Evolutionary conservation across 2,329 filamentous ascomycete genomes (phyloP).

Genomic region (Endocalyx cinctus): DNA sequence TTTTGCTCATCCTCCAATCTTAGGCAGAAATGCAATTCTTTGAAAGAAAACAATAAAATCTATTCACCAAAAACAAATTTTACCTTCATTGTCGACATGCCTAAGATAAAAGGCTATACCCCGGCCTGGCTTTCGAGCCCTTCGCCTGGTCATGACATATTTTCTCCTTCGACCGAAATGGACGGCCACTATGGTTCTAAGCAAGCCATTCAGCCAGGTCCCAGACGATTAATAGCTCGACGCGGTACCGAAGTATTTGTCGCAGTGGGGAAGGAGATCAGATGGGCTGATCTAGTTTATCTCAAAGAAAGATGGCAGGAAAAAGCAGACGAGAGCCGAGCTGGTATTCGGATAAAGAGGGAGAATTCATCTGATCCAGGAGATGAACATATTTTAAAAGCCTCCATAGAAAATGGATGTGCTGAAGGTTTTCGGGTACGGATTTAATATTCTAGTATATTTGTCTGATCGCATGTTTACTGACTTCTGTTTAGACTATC

Average conservation of each 20-base stretch:
- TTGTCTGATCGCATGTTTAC: slow-evolving; percentile 1
- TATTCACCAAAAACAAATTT: no score
- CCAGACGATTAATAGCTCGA: slow-evolving; percentile 66
- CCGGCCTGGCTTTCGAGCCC: slow-evolving; percentile 81
- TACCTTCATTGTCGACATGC: slow-evolving; percentile 62
- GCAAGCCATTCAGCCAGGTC: slow-evolving; percentile 36
- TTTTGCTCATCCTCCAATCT: no score
- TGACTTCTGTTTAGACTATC: slow-evolving; percentile 52
- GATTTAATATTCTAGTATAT: slow-evolving; percentile 9
- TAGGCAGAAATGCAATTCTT: no score
- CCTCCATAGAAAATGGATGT: slow-evolving; percentile 21
- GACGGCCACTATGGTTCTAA: slow-evolving; percentile 36
- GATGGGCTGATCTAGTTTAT: slow-evolving; percentile 81
- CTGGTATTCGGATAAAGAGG: slow-evolving; percentile 39
- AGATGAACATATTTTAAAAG: slow-evolving; percentile 25
- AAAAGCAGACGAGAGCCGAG: slow-evolving; percentile 29
- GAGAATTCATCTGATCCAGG: slow-evolving; percentile 38
- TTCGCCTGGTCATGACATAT: slow-evolving; percentile 73
- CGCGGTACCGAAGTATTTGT: slow-evolving; percentile 86
- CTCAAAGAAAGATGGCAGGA: slow-evolving; percentile 62
- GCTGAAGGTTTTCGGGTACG: slow-evolving; percentile 46
- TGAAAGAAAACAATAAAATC: no score
- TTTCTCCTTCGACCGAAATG: slow-evolving; percentile 47
- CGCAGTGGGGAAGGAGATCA: slow-evolving; percentile 81
- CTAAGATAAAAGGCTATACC: slow-evolving; percentile 79